Percentiles rank a stretch among this genome's conserved stretches.
Conservation (phyloP, 2,329 filamentous ascomycete species). For the Apiospora phragmitis region DNA sequence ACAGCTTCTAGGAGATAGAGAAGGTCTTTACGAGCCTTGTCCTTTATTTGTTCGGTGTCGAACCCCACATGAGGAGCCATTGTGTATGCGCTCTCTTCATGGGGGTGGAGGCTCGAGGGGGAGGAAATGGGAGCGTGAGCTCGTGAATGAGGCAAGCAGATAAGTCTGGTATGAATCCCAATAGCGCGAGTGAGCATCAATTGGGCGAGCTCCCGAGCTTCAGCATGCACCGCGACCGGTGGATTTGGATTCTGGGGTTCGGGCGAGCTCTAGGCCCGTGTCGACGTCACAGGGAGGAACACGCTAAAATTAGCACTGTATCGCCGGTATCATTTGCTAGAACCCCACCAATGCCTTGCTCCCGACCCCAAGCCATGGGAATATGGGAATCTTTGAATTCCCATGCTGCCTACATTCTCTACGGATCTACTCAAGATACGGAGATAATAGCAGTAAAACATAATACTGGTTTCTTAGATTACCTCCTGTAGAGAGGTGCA, state of each 20-base stretch:
- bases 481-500: too few relatives aligned
- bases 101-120: constrained; percentile 25
- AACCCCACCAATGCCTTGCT: not conserved
- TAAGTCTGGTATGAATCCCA: not conserved
- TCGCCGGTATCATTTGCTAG: not conserved
- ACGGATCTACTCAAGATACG: not conserved
- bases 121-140: not conserved
- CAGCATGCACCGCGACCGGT: not conserved
- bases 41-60: constrained; percentile 73
- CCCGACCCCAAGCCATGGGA: too few relatives aligned
- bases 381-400: not conserved
- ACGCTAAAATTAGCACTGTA: constrained; percentile 1
- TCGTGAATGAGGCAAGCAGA: not conserved
- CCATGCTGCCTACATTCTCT: not conserved
- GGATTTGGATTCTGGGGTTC: constrained; percentile 17
- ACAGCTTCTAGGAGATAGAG: constrained; percentile 92
- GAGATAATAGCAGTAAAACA: not conserved
- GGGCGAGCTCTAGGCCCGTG: constrained; percentile 16
- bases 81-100: constrained; percentile 52
- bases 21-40: constrained; percentile 84
- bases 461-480: not conserved
- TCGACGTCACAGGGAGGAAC: constrained; percentile 14
- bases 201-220: constrained; percentile 9
- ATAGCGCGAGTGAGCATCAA: not conserved
- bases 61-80: constrained; percentile 74